phyloP scores from a whole-genome alignment of 179 eudicot species.

The Vitellaria paradoxa region DNA sequence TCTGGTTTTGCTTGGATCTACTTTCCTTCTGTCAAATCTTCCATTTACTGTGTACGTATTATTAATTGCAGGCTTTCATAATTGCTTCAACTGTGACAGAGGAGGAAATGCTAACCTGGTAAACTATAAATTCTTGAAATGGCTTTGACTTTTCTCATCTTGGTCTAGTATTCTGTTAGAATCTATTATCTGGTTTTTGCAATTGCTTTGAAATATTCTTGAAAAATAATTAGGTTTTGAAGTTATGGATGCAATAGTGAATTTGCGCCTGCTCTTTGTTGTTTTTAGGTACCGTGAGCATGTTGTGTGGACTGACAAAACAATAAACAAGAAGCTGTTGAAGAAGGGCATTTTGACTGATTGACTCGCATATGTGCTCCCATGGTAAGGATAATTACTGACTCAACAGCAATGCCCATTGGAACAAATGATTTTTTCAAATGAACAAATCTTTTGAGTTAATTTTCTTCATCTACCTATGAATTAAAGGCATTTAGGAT shows the following conservation, averaged over 20 bases:
- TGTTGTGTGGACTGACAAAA: constrained; percentile 87
- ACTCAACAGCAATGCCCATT: background rate
- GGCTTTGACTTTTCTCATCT: background rate
- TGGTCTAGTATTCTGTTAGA: background rate
- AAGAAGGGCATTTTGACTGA: constrained; percentile 84
- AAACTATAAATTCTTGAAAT: constrained; percentile 15
- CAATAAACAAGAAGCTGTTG: constrained; percentile 64
- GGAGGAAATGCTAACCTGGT: constrained; percentile 90
- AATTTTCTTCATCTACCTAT: background rate
- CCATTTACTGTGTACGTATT: background rate
- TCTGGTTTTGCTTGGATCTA: background rate
- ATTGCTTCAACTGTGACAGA: constrained; percentile 91
- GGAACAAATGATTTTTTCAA: background rate
- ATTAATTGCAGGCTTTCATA: constrained; percentile 67
- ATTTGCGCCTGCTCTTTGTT: background rate
- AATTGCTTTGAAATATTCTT: background rate
- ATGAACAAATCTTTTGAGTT: background rate
- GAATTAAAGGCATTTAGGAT: background rate
- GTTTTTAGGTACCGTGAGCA: constrained; percentile 74
- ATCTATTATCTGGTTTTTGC: background rate
- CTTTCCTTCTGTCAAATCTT: constrained; percentile 12
- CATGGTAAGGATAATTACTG: constrained; percentile 49
- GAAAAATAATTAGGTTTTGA: background rate
- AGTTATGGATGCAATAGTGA: background rate
- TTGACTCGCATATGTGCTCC: constrained; percentile 83